Evolutionary conservation across 495 filamentous ascomycete species (phyloP).

Genomic region (Friedmanniomyces endolithicus): DNA sequence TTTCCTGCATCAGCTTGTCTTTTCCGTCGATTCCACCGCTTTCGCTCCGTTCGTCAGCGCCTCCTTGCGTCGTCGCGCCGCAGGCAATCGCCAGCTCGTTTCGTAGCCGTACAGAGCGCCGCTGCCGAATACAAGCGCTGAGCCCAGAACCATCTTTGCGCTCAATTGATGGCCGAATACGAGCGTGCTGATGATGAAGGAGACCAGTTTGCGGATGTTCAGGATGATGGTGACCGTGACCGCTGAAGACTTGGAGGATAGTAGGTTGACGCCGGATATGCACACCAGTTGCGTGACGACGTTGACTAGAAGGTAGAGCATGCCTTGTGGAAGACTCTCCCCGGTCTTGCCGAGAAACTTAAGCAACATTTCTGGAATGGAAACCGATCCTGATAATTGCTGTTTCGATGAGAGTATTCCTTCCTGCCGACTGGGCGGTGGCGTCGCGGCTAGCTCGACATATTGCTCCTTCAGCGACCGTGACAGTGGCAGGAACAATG

Average conservation of each 20-base stretch:
- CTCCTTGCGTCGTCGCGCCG: slow-evolving; percentile 5
- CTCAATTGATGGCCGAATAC: slow-evolving; percentile 78
- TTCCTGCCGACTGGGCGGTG: slow-evolving; percentile 23
- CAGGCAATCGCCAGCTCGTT: slow-evolving; percentile 26
- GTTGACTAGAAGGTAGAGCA: slow-evolving; percentile 64
- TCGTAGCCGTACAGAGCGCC: slow-evolving; percentile 84
- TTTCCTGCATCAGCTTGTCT: neutral
- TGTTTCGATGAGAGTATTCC: neutral
- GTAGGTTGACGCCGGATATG: slow-evolving; percentile 85
- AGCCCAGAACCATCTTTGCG: slow-evolving; percentile 63
- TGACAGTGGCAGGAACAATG: slow-evolving; percentile 44
- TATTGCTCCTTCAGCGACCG: slow-evolving; percentile 39
- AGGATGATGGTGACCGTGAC: slow-evolving; percentile 91
- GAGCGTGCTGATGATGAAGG: slow-evolving; percentile 78
- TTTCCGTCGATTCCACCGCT: neutral
- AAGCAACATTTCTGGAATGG: neutral
- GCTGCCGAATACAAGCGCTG: slow-evolving; percentile 71
- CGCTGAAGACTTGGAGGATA: slow-evolving; percentile 74
- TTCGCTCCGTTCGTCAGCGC: neutral
- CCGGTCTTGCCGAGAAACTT: neutral
- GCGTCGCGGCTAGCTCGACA: slow-evolving; percentile 36
- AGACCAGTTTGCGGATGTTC: slow-evolving; percentile 90
- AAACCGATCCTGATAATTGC: neutral
- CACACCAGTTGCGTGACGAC: slow-evolving; percentile 87
- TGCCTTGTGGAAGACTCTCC: slow-evolving; percentile 47